phyloP scores from a whole-genome alignment of 192 early-diverging fungal species.

The Coemansia brasiliensis region DNA sequence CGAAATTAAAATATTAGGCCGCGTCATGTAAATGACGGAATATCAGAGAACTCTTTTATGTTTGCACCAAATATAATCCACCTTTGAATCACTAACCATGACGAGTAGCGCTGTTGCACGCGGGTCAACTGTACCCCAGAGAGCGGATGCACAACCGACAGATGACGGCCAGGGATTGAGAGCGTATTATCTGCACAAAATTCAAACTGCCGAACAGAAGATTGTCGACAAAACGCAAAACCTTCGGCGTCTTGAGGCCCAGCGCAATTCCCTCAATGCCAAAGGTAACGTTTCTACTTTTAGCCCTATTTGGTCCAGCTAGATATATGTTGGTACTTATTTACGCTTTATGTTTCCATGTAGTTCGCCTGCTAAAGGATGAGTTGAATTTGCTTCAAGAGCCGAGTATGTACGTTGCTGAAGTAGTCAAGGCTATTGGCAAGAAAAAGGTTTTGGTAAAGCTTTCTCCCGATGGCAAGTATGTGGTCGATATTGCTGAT shows the following conservation, averaged over 20 bases:
- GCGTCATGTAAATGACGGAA: slow-evolving; percentile 8
- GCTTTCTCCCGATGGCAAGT: slow-evolving; percentile 96
- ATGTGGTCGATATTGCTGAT: slow-evolving; percentile 93
- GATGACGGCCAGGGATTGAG: slow-evolving; percentile 54
- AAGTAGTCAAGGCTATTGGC: slow-evolving; percentile 98
- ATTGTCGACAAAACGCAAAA: slow-evolving; percentile 92
- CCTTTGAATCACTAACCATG: slow-evolving; percentile 12
- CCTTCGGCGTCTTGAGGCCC: slow-evolving; percentile 95
- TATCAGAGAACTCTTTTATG: no score
- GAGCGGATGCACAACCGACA: slow-evolving; percentile 6
- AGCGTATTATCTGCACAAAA: slow-evolving; percentile 74
- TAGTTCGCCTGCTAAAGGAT: slow-evolving; percentile 93
- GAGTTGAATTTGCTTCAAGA: slow-evolving; percentile 97
- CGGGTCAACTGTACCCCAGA: slow-evolving; percentile 13
- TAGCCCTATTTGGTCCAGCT: no score
- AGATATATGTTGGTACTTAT: no score
- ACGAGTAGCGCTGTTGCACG: slow-evolving; percentile 39
- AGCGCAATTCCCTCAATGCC: slow-evolving; percentile 95
- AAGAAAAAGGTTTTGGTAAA: slow-evolving; percentile 93
- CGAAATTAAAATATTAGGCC: slow-evolving; percentile 2
- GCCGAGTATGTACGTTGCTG: slow-evolving; percentile 92
- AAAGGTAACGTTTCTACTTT: slow-evolving; percentile 61
- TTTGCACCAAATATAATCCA: no score
- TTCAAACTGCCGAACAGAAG: slow-evolving; percentile 84
- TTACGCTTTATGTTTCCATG: no score